These are phyloP conservation scores for Xylaria sp. DNA, from an alignment of 2,329 filamentous ascomycete genomes.

Conservation along the genomic window DNA sequence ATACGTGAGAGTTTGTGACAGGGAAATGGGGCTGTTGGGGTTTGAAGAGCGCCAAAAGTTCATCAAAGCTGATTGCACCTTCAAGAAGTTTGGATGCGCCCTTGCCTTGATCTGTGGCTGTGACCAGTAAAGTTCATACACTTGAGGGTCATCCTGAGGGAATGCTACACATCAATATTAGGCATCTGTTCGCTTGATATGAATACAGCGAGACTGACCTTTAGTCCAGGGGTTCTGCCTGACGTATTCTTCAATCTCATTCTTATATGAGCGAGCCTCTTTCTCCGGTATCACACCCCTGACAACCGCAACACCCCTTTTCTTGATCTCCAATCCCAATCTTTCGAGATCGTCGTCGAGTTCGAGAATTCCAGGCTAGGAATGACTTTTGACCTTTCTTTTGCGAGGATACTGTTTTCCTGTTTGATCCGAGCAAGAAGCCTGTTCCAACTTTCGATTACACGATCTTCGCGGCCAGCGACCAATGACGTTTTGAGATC, in stretches of 20 bases:
- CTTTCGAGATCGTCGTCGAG: conserved; percentile 47
- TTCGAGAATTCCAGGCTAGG: conserved; percentile 57
- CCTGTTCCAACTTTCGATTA: conserved; percentile 56
- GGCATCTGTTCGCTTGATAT: background rate
- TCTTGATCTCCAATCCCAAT: conserved; percentile 57
- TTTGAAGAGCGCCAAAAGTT: conserved; percentile 64
- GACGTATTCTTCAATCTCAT: conserved; percentile 68
- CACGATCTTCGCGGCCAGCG: conserved; percentile 52
- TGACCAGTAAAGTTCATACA: conserved; percentile 80
- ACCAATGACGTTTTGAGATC: conserved; percentile 61
- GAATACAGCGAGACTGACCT: conserved; percentile 43
- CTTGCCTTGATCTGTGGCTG: conserved; percentile 70
- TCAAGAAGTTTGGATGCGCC: conserved; percentile 67
- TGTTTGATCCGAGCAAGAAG: conserved; percentile 51
- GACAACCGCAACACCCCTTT: conserved; percentile 68
- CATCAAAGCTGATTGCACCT: conserved; percentile 67
- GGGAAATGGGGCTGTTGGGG: conserved; percentile 53
- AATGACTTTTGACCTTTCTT: conserved; percentile 54
- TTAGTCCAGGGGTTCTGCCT: conserved; percentile 64
- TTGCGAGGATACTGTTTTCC: conserved; percentile 56
- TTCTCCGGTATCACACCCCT: conserved; percentile 67
- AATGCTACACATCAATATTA: conserved; percentile 57
- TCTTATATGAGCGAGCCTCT: conserved; percentile 70
- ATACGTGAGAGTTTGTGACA: conserved; percentile 66
- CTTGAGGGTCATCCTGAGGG: conserved; percentile 68